These are phyloP conservation scores for Eucommia ulmoides DNA, from an alignment of 257 asterid genomes.

Conservation along the genomic window DNA sequence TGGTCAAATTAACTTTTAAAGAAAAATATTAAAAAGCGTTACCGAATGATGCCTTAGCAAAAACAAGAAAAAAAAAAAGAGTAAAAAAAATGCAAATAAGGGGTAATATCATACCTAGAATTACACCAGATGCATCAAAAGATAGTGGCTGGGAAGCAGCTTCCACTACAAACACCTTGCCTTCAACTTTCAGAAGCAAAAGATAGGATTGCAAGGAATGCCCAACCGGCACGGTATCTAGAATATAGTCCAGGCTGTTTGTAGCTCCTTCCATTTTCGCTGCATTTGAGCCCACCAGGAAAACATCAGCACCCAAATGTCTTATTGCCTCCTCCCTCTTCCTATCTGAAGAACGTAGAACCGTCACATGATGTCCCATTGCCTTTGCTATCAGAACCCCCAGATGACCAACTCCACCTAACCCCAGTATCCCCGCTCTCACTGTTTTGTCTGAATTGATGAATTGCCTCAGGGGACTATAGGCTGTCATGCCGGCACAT, in stretches of 20 bases:
- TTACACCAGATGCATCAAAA: slow-evolving; percentile 17
- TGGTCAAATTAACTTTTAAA: no score
- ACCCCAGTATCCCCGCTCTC: slow-evolving; percentile 27
- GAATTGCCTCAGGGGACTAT: slow-evolving; percentile 35
- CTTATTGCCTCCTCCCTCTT: slow-evolving; percentile 24
- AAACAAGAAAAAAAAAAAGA: neutral
- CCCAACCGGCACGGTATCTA: slow-evolving; percentile 32
- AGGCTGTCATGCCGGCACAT: slow-evolving; percentile 45
- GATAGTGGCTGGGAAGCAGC: slow-evolving; percentile 26
- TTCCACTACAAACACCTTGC: slow-evolving; percentile 27
- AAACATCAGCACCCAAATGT: slow-evolving; percentile 30
- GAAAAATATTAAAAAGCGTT: neutral
- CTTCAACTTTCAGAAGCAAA: slow-evolving; percentile 24
- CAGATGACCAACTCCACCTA: slow-evolving; percentile 45
- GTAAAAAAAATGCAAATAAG: no score
- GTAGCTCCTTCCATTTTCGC: slow-evolving; percentile 19
- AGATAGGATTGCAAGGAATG: slow-evolving; percentile 20
- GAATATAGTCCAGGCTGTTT: slow-evolving; percentile 27
- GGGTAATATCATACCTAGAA: slow-evolving; percentile 16
- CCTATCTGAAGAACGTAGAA: slow-evolving; percentile 30
- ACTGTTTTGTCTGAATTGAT: neutral
- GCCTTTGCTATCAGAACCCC: slow-evolving; percentile 39
- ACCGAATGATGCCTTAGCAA: neutral
- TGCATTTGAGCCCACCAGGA: slow-evolving; percentile 14
- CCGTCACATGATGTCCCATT: slow-evolving; percentile 43